phyloP scores from a whole-genome alignment of 2,329 filamentous ascomycete species.

The Parafenestella ontariensis region DNA sequence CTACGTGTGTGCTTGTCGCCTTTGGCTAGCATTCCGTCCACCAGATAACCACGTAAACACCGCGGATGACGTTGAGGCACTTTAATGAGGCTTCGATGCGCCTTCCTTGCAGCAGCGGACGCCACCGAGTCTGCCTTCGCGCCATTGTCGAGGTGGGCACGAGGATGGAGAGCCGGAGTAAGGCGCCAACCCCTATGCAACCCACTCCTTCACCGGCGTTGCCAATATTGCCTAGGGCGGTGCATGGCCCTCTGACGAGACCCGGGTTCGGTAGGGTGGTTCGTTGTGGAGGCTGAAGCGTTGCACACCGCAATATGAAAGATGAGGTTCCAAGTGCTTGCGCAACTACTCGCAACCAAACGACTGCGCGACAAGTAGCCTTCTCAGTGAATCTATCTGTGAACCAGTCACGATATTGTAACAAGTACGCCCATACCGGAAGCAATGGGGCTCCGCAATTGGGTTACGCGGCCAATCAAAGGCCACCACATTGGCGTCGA shows the following conservation, averaged over 20 bases:
- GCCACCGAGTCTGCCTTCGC: conserved; percentile 15
- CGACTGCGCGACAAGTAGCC: background rate
- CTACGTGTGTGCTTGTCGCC: background rate
- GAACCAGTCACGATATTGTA: background rate
- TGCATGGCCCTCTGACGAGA: conserved; percentile 5
- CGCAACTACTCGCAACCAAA: conserved; percentile 2
- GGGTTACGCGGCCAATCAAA: conserved; percentile 39
- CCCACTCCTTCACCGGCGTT: conserved; percentile 24
- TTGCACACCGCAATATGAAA: conserved; percentile 18
- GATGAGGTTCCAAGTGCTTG: conserved; percentile 7
- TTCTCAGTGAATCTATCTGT: background rate
- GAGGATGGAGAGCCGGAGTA: conserved; percentile 1
- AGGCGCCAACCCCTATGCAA: conserved; percentile 1
- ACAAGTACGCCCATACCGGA: background rate
- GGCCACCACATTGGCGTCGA: conserved; percentile 39
- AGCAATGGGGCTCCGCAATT: conserved; percentile 39
- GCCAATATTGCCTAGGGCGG: conserved; percentile 7
- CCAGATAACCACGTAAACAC: background rate
- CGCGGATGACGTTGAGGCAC: background rate
- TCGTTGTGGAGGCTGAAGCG: conserved; percentile 29
- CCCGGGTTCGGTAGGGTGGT: background rate
- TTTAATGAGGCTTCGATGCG: conserved; percentile 5
- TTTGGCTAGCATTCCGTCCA: background rate
- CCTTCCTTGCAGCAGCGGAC: conserved; percentile 1
- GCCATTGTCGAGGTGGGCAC: background rate